Conservation (phyloP, 78 protist genomes). For the Chrysochromulina tobinii region DNA sequence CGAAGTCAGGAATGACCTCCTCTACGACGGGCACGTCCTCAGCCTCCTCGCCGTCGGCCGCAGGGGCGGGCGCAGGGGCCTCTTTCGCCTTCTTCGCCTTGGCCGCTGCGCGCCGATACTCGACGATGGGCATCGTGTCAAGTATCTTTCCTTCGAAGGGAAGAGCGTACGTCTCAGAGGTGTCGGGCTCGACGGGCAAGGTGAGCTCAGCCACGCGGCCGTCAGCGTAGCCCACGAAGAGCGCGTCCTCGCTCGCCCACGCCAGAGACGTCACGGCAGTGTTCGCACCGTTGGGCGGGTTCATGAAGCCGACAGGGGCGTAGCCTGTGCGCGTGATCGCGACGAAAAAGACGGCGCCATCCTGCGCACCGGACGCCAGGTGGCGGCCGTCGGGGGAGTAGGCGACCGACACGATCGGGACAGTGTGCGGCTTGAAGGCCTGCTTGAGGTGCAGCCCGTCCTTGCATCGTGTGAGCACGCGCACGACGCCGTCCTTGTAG, state of each 20-base stretch:
- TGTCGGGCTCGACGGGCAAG: too few species aligned
- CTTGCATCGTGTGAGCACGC: not conserved
- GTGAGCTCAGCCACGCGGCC: too few species aligned
- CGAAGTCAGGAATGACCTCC: too few species aligned
- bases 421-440: slow-evolving; percentile 67
- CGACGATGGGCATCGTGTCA: too few species aligned
- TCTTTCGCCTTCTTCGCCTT: slow-evolving; percentile 12
- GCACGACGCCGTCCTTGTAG: slow-evolving; percentile 55
- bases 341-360: slow-evolving; percentile 60
- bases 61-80: not conserved
- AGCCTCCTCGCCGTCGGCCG: not conserved
- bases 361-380: slow-evolving; percentile 55
- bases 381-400: not conserved
- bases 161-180: too few species aligned
- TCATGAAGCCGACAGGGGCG: slow-evolving; percentile 56
- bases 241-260: too few species aligned
- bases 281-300: too few species aligned
- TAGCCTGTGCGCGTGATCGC: not conserved
- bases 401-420: not conserved
- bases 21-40: too few species aligned
- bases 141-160: too few species aligned
- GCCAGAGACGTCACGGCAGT: too few species aligned
- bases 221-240: too few species aligned
- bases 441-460: not conserved
- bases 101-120: not conserved